phyloP scores from a whole-genome alignment of 108 stramenopile species.

The Fragilaria crotonensis region DNA sequence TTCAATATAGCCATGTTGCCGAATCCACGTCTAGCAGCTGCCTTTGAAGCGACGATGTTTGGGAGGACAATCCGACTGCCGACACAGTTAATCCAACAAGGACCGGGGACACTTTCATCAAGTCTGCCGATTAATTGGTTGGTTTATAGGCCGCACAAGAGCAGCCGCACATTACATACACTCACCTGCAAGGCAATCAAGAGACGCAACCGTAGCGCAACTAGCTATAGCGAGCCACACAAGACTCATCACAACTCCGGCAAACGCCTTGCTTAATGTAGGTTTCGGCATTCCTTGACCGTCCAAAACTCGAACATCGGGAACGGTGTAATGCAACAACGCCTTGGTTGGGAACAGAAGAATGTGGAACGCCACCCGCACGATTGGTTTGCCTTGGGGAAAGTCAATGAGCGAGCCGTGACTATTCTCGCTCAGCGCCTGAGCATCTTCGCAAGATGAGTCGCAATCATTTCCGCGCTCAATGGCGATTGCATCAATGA shows the following conservation, averaged over 20 bases:
- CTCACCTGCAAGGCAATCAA: conserved; percentile 47
- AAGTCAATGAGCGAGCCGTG: conserved; percentile 43
- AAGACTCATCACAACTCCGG: conserved; percentile 41
- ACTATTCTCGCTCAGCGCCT: conserved; percentile 18
- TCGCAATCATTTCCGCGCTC: not conserved
- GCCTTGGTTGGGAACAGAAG: conserved; percentile 50
- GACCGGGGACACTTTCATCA: not conserved
- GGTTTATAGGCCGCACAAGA: not conserved
- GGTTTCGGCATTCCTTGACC: conserved; percentile 31
- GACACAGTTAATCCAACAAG: not conserved
- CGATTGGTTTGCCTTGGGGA: conserved; percentile 22
- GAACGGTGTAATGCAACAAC: conserved; percentile 61
- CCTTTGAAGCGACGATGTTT: conserved; percentile 55
- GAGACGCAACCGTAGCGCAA: conserved; percentile 65
- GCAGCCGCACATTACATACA: not conserved
- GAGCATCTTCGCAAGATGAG: conserved; percentile 5
- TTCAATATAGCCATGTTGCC: conserved; percentile 86
- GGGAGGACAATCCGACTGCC: too few relatives aligned
- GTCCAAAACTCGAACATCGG: conserved; percentile 58
- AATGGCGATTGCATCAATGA: conserved; percentile 7
- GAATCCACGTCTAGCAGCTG: conserved; percentile 83
- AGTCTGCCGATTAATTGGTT: not conserved
- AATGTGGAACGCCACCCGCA: conserved; percentile 32
- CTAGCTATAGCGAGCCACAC: conserved; percentile 57
- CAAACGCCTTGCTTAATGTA: conserved; percentile 26